Percentiles rank a stretch among this genome's conserved stretches.
These are phyloP conservation scores for Salvia splendens DNA, from an alignment of 257 asterid genomes.

Conservation along the genomic window DNA sequence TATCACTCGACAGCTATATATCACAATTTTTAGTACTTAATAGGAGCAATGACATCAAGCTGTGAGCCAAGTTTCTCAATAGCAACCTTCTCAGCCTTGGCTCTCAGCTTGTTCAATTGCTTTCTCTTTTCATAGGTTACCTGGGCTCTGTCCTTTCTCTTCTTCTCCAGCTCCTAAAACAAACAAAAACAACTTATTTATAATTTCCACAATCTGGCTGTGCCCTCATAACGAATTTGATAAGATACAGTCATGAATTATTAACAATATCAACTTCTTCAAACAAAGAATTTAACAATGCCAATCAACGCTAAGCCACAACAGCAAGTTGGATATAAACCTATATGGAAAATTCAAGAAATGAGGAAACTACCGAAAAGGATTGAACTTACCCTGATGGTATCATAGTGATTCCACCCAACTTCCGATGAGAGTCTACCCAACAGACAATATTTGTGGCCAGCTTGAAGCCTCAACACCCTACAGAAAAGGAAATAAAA, in stretches of 20 bases:
- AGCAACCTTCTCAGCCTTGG: conserved; percentile 76
- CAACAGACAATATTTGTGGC: too few relatives aligned
- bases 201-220: not conserved
- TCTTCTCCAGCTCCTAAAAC: conserved; percentile 75
- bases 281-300: not conserved
- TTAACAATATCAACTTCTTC: not conserved
- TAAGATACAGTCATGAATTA: not conserved
- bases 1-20: conserved; percentile 28
- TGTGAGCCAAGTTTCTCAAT: conserved; percentile 68
- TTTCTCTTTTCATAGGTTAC: conserved; percentile 74
- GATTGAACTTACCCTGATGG: not conserved
- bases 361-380: not conserved
- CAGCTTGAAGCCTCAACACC: conserved; percentile 56
- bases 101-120: conserved; percentile 65
- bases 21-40: conserved; percentile 54
- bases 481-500: conserved; percentile 28
- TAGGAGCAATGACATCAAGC: conserved; percentile 36
- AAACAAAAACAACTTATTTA: not conserved
- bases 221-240: not conserved
- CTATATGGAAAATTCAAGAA: not conserved
- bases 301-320: not conserved
- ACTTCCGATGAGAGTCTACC: too few relatives aligned
- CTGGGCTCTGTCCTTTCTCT: conserved; percentile 89
- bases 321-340: not conserved
- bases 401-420: too few relatives aligned